Conservation (phyloP, 768 basidiomycete genomes). For the Cystobasidium ongulense region DNA sequence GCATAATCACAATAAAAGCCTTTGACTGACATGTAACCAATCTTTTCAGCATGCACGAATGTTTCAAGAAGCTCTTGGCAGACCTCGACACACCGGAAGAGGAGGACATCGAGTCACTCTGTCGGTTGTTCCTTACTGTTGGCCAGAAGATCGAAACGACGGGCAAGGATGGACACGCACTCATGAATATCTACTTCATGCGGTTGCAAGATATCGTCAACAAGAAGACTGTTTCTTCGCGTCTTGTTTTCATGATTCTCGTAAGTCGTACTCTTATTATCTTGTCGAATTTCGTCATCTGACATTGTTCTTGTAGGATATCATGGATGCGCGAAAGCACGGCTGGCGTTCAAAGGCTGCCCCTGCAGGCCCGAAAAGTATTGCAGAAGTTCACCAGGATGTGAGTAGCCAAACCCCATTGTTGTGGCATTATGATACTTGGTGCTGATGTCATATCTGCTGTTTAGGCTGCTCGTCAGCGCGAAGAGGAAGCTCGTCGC, state of each 20-base stretch:
- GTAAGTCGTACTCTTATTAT: conserved; percentile 49
- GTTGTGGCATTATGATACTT: conserved; percentile 13
- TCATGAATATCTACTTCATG: conserved; percentile 87
- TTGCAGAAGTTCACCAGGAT: conserved; percentile 77
- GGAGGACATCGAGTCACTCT: conserved; percentile 93
- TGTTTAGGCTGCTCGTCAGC: conserved; percentile 66
- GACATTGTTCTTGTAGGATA: conserved; percentile 55
- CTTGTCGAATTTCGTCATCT: neutral
- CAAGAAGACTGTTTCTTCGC: conserved; percentile 65
- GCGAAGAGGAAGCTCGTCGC: conserved; percentile 56
- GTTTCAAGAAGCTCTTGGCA: conserved; percentile 85
- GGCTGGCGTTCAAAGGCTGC: conserved; percentile 69
- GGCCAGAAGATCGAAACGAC: conserved; percentile 68
- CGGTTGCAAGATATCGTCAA: conserved; percentile 76
- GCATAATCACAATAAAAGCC: neutral
- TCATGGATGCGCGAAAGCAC: conserved; percentile 75
- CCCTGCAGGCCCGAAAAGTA: conserved; percentile 71
- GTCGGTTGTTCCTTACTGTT: conserved; percentile 83
- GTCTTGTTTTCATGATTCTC: conserved; percentile 93
- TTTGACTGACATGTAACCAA: neutral
- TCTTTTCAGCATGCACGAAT: conserved; percentile 68
- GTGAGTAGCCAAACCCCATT: no score
- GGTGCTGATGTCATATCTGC: neutral
- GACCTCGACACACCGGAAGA: conserved; percentile 94
- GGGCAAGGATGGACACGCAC: conserved; percentile 43